phyloP scores from a whole-genome alignment of 495 filamentous ascomycete genomes.

The Pyrenopolyporus hunteri region DNA sequence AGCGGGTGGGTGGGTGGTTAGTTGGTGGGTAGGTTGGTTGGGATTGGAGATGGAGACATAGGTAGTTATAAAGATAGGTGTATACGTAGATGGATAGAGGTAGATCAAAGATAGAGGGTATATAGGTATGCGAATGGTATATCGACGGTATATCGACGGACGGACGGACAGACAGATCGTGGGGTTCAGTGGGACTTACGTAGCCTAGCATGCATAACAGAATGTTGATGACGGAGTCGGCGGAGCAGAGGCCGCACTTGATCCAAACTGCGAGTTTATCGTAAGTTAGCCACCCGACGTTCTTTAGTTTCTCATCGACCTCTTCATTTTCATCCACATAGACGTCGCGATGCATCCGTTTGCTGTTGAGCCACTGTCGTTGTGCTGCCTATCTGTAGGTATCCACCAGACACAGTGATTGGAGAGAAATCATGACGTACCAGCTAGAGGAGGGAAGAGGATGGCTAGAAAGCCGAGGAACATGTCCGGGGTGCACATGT shows the following conservation, averaged over 20 bases:
- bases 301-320: not conserved
- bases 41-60: not conserved
- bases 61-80: not conserved
- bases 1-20: too few species aligned
- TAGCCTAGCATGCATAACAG: conserved; percentile 88
- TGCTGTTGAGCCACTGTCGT: conserved; percentile 6
- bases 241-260: conserved; percentile 90
- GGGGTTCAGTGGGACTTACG: conserved; percentile 43
- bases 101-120: not conserved
- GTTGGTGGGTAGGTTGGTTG: too few species aligned
- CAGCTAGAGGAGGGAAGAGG: conserved; percentile 91
- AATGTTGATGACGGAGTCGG: conserved; percentile 94
- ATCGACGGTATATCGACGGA: too few species aligned
- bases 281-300: not conserved
- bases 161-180: not conserved
- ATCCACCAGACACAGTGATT: too few species aligned
- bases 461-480: conserved; percentile 89
- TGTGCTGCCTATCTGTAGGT: conserved; percentile 10
- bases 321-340: not conserved
- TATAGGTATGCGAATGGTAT: not conserved
- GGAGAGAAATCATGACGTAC: conserved; percentile 58
- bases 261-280: conserved; percentile 76
- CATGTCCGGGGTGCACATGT: conserved; percentile 72
- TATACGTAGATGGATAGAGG: not conserved
- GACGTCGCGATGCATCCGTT: conserved; percentile 1